Evolutionary conservation across 441 rosid species (phyloP).

Genomic region (Brassica balearica): DNA sequence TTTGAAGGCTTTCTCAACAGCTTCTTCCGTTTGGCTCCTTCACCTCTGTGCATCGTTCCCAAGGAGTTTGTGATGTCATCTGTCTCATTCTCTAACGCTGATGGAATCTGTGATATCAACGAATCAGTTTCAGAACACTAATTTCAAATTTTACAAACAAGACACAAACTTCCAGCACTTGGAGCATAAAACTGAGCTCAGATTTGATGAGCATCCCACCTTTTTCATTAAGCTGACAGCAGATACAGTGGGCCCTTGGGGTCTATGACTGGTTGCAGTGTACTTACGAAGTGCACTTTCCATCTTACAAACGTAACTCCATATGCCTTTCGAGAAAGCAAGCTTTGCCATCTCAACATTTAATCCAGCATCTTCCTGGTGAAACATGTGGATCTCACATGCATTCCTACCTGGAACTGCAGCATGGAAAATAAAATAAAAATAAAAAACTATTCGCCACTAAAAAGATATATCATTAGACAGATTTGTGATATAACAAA

Average conservation of each 20-base stretch:
- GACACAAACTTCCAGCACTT: background rate
- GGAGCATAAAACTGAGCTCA: background rate
- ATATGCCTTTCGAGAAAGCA: conserved; percentile 89
- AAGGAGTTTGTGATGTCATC: conserved; percentile 29
- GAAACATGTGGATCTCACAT: conserved; percentile 80
- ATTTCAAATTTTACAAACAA: background rate
- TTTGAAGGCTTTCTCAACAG: conserved; percentile 63
- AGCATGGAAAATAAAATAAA: conserved; percentile 7
- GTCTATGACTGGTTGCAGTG: conserved; percentile 42
- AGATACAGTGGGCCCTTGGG: conserved; percentile 46
- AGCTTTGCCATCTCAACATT: conserved; percentile 87
- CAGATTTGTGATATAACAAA: conserved; percentile 4
- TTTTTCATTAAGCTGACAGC: conserved; percentile 70
- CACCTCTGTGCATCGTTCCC: conserved; percentile 23
- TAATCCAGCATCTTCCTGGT: conserved; percentile 93
- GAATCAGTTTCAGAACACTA: background rate
- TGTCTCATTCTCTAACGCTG: conserved; percentile 52
- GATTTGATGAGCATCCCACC: conserved; percentile 54
- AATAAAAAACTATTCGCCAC: background rate
- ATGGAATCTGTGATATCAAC: conserved; percentile 57
- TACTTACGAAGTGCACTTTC: conserved; percentile 76
- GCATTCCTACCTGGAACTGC: conserved; percentile 88
- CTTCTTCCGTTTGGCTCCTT: conserved; percentile 46
- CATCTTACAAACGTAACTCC: conserved; percentile 93
- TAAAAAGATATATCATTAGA: background rate